phyloP scores from a whole-genome alignment of 345 rosid genomes.

The Euphorbia lathyris region DNA sequence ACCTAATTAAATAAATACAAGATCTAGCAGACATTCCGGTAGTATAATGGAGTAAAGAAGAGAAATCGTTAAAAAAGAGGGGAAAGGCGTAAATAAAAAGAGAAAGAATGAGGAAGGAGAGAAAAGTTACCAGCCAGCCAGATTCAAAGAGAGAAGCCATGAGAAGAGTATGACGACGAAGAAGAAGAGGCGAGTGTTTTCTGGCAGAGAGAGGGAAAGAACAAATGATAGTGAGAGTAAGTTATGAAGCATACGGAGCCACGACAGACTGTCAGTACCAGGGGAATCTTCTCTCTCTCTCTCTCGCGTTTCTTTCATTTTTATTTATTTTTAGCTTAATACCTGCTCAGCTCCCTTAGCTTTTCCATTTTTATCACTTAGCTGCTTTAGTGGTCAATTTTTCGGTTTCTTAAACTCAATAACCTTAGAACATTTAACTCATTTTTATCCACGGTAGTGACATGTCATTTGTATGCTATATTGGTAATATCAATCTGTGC shows the following conservation, averaged over 20 bases:
- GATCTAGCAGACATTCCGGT: neutral
- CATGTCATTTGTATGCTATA: no score
- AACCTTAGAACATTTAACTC: no score
- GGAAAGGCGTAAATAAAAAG: neutral
- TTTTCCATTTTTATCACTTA: no score
- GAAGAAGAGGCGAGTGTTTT: conserved; percentile 1
- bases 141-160: conserved; percentile 78
- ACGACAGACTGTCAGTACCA: conserved; percentile 40
- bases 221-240: conserved; percentile 4
- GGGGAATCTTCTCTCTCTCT: conserved; percentile 22
- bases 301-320: neutral
- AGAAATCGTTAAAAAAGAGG: neutral
- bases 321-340: no score
- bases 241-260: conserved; percentile 6
- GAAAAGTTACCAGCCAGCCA: conserved; percentile 68
- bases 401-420: no score
- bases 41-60: neutral
- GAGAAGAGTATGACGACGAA: conserved; percentile 12
- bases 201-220: neutral
- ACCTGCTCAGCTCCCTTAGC: no score
- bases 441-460: no score
- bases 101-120: neutral
- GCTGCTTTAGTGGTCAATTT: no score
- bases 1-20: neutral
- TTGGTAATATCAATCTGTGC: no score